phyloP scores from a whole-genome alignment of 2,329 filamentous ascomycete genomes.

The Sporothrix pallida region DNA sequence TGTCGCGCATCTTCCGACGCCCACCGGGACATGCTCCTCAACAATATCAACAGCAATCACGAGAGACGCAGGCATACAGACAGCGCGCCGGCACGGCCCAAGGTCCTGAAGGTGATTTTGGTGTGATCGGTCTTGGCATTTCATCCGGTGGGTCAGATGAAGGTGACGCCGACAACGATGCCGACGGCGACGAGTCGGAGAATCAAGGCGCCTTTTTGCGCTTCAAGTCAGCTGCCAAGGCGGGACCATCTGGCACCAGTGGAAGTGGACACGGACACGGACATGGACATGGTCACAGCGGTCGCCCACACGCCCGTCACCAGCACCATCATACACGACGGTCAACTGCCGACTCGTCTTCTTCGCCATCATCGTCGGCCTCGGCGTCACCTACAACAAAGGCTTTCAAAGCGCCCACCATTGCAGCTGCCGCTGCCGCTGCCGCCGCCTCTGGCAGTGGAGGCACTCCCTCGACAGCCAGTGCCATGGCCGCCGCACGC shows the following conservation, averaged over 20 bases:
- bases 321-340: neutral
- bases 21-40: slow-evolving; percentile 56
- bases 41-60: slow-evolving; percentile 30
- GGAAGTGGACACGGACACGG: slow-evolving; percentile 11
- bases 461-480: slow-evolving; percentile 43
- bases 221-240: slow-evolving; percentile 43
- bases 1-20: slow-evolving; percentile 65
- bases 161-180: neutral
- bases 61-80: slow-evolving; percentile 30
- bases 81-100: neutral
- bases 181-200: slow-evolving; percentile 59
- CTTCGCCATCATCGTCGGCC: slow-evolving; percentile 32
- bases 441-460: neutral
- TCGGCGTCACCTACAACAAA: slow-evolving; percentile 34
- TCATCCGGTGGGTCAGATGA: slow-evolving; percentile 42
- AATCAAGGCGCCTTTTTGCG: slow-evolving; percentile 62
- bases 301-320: slow-evolving; percentile 34
- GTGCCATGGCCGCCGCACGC: slow-evolving; percentile 32
- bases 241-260: slow-evolving; percentile 24
- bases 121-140: slow-evolving; percentile 28
- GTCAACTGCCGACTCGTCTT: neutral
- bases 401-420: slow-evolving; percentile 23
- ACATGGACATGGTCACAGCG: slow-evolving; percentile 29
- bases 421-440: neutral
- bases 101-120: slow-evolving; percentile 41